Conservation (phyloP, 352 stramenopile species). For the Blastocystis sp. region DNA sequence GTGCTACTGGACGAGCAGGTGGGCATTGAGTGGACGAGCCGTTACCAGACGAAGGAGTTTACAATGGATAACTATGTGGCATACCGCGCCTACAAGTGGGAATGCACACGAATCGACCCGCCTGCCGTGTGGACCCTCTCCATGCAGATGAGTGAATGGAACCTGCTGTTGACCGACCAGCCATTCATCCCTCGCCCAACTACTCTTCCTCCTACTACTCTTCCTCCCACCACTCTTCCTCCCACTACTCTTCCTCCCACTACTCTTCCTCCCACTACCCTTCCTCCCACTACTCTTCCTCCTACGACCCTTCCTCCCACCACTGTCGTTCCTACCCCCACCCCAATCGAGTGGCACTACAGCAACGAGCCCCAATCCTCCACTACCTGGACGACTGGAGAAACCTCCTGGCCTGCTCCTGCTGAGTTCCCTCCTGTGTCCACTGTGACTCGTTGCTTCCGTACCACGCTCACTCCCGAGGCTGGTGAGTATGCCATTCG, state of each 20-base stretch:
- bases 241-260: too few relatives aligned
- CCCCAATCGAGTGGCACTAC: conserved; percentile 24
- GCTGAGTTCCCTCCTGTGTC: conserved; percentile 19
- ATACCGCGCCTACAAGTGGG: conserved; percentile 50
- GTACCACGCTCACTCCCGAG: conserved; percentile 15
- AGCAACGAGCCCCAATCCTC: background rate
- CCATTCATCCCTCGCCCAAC: too few relatives aligned
- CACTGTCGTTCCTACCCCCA: background rate
- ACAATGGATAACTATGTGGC: conserved; percentile 7
- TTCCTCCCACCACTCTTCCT: too few relatives aligned
- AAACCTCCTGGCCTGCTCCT: background rate
- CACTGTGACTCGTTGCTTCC: conserved; percentile 66
- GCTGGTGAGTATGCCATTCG: conserved; percentile 23
- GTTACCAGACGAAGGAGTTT: conserved; percentile 30
- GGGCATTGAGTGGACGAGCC: background rate
- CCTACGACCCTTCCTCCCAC: too few relatives aligned
- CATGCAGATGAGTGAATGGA: conserved; percentile 57
- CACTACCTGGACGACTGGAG: conserved; percentile 31
- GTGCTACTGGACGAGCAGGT: conserved; percentile 17
- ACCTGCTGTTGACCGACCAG: conserved; percentile 27
- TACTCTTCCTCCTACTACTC: too few relatives aligned
- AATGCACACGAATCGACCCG: background rate
- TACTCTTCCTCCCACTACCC: too few relatives aligned
- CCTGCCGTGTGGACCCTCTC: background rate
- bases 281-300: too few relatives aligned